Evolutionary conservation across 2,329 filamentous ascomycete species (phyloP), one percentile per base, ranked within the genome.

Genomic region (Leptographium flavum): DNA sequence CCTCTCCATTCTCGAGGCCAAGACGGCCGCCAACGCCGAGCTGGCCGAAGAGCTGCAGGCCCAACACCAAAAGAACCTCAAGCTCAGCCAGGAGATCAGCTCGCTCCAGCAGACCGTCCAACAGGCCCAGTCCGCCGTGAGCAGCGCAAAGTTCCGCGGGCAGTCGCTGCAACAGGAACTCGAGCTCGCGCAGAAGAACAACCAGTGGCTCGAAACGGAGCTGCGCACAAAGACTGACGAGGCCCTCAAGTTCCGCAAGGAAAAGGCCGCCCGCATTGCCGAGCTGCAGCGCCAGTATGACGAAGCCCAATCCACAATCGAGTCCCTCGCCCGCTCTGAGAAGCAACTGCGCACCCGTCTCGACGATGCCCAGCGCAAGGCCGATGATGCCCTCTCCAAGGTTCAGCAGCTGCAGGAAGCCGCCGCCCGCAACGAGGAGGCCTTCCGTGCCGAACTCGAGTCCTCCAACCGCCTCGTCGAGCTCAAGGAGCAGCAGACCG

Each of bases 161-260:
- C 87, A 95, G 58, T 83, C 80, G 27, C 68, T 96, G 13, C 81
- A 92, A 61, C 88, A 95, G 60, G 88, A 96, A 60, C 73, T 96
- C 31, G 87, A 94, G 36, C 71, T 93, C 46, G 78, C 90, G 17
- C 87, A 87, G 59, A 83, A 83, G 56, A 94, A 87, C 65, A 85
- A 86, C 52, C 90, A 96, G 55, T 98, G 87, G 84, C 82, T 92
- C 46, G 87, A 95, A 57, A 79, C 73, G 36, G 92, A 98, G 61
- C 73, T 96, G 21, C 90, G 94, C 67, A 88, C 85, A 1, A 94
- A 94, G 65, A 81, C 76, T 50, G 76, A 81, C 9, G 92, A 98
- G 59, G 79, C 87, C 40, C 75, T 90, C 53, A 94, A 88, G 57
- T 90, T 84, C 63, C 79, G 92, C 51, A 96, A 94, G 59, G 92